Evolutionary conservation across 345 rosid genomes (phyloP), one percentile per base, ranked within the genome.

Genomic region (thale cress (Arabidopsis thaliana)): DNA sequence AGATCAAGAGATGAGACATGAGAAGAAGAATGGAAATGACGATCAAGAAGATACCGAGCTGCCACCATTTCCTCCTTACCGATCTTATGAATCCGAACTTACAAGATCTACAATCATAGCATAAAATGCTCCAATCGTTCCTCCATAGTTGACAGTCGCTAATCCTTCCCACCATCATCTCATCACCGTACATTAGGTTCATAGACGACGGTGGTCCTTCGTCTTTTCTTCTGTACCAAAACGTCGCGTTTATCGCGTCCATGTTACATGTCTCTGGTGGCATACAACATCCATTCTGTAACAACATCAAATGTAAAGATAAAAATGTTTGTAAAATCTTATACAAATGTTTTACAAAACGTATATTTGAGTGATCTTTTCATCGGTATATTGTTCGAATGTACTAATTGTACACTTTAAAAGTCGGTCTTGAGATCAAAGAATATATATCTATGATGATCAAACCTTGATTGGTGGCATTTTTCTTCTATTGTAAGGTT

Each of bases 281-380:
- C 65, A 46, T 86, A 84, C 96, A 93, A 62, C 98, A 93, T 67
- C 96, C 98, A 6, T 78, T 71, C 98, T 92, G 13, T n/a, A 70
- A 50, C n/a, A 59, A 67, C 13, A 49, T 3, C 34, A 60, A 42
- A 67, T 16, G 14, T 48, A 7, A 73, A 33, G 13, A 28, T 4
- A 28, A 28, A 71, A 33, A 14, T 10, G 58, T 44, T 16, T 69
- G 22, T 34, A 37, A 5, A 9, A 34, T 44, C 36, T 32, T 20
- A 13, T 8, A 58, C 4, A 58, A 4, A 30, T 37, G 36, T 59
- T 59, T 2, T 20, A 37, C 16, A 24, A 23, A 48, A 59, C 23
- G 8, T 38, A 37, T 59, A 22, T 20, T 16, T 8, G 6, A 14
- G 1, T 58, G 3, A 8, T 28, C 4, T 28, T 28, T 28, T 28